These are phyloP conservation scores for Leucocoprinus sp. DNA, from an alignment of 768 basidiomycete genomes.

Conservation along the genomic window DNA sequence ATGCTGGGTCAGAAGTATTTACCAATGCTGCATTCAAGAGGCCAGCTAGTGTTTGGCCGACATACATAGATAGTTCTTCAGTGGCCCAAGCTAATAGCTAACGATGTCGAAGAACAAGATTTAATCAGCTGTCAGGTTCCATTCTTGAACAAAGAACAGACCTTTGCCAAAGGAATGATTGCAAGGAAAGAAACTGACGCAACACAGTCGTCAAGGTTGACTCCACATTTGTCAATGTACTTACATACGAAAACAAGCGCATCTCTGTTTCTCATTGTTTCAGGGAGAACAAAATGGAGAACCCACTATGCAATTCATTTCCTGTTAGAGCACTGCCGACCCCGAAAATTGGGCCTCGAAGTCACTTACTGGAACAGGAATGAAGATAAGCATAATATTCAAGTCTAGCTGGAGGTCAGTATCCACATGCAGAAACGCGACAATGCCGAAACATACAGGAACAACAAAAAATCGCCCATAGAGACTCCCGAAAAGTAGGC, in stretches of 20 bases:
- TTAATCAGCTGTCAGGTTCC: no score
- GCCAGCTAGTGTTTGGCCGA: constrained; percentile 79
- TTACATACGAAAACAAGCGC: constrained; percentile 69
- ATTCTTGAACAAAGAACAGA: constrained; percentile 15
- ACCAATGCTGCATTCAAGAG: constrained; percentile 82
- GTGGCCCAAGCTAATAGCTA: constrained; percentile 80
- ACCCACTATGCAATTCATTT: constrained; percentile 46
- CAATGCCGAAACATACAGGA: constrained; percentile 41
- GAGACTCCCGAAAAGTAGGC: constrained; percentile 37
- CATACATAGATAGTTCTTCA: constrained; percentile 73
- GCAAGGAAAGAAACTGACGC: constrained; percentile 78
- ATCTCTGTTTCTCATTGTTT: constrained; percentile 28
- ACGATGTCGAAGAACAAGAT: constrained; percentile 17
- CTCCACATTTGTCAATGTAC: no score
- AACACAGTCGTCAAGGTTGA: no score
- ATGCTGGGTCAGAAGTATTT: constrained; percentile 14
- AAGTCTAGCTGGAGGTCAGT: constrained; percentile 46
- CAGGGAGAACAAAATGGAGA: constrained; percentile 49
- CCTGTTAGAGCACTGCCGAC: no score
- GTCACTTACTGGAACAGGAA: constrained; percentile 55
- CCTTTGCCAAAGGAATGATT: constrained; percentile 81
- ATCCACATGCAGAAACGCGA: neutral
- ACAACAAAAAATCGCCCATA: constrained; percentile 43
- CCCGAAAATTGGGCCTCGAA: neutral
- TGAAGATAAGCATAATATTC: constrained; percentile 63